Conservation (phyloP, 1,284 basidiomycete species). For the Limonomyces culmigenus region DNA sequence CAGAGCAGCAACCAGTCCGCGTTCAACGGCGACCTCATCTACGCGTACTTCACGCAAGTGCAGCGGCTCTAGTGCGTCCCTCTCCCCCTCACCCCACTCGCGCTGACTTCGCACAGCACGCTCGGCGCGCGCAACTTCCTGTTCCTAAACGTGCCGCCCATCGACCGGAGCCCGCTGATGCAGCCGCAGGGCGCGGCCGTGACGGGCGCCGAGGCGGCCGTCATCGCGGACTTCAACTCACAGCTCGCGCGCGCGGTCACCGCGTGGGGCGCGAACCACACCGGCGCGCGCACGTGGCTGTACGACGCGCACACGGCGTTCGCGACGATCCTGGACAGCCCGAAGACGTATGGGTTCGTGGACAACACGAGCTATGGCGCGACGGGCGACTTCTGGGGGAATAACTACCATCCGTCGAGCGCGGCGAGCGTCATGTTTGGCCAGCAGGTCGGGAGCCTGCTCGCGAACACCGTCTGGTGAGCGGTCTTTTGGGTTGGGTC, state of each 20-base stretch:
- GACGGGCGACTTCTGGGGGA: slow-evolving; percentile 39
- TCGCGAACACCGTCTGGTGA: not conserved
- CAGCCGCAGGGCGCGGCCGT: not conserved
- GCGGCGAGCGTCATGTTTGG: not conserved
- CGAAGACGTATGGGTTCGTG: slow-evolving; percentile 31
- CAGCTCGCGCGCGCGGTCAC: slow-evolving; percentile 22
- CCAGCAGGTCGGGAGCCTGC: not conserved
- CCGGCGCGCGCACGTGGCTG: slow-evolving; percentile 25
- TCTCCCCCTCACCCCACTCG: too few relatives aligned
- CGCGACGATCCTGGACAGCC: slow-evolving; percentile 28
- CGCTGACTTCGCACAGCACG: not conserved
- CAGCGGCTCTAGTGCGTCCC: slow-evolving; percentile 32
- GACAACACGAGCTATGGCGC: slow-evolving; percentile 31
- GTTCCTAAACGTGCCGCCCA: slow-evolving; percentile 45
- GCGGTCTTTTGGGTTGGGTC: too few relatives aligned
- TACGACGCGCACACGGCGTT: slow-evolving; percentile 39
- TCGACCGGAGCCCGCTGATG: slow-evolving; percentile 23
- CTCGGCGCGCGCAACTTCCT: slow-evolving; percentile 42
- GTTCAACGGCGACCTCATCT: slow-evolving; percentile 27
- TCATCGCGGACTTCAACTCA: slow-evolving; percentile 32
- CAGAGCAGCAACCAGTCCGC: slow-evolving; percentile 15
- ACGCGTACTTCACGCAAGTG: slow-evolving; percentile 34
- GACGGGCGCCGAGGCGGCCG: slow-evolving; percentile 14
- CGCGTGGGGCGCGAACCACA: slow-evolving; percentile 23
- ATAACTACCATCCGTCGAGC: not conserved